Conservation (phyloP, 1,284 basidiomycete genomes). For the Apiotrichum mycotoxinovorans region DNA sequence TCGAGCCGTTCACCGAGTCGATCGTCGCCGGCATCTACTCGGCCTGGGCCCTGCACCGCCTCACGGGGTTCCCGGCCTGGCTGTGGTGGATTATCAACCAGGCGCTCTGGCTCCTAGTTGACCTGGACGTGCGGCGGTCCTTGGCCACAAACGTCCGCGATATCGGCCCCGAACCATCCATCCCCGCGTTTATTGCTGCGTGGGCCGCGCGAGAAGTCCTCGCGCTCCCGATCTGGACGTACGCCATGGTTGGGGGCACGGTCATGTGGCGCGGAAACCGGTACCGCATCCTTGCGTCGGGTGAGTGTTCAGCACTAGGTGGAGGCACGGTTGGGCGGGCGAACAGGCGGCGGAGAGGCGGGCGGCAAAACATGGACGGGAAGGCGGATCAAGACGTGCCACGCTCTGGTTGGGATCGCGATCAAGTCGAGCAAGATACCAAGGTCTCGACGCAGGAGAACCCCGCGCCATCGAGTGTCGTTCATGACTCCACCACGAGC, state of each 20-base stretch:
- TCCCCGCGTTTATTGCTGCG: slow-evolving; percentile 60
- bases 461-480: too few species aligned
- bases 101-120: slow-evolving; percentile 56
- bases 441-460: too few species aligned
- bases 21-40: slow-evolving; percentile 66
- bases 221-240: slow-evolving; percentile 77
- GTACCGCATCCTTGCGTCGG: slow-evolving; percentile 43
- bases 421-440: too few species aligned
- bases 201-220: slow-evolving; percentile 74
- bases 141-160: slow-evolving; percentile 60
- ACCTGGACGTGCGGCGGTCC: slow-evolving; percentile 40
- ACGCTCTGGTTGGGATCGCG: too few species aligned
- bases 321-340: too few species aligned
- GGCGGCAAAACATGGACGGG: too few species aligned
- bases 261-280: slow-evolving; percentile 74
- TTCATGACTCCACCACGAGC: too few species aligned
- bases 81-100: slow-evolving; percentile 67
- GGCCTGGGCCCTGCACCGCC: slow-evolving; percentile 56
- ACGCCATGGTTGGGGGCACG: slow-evolving; percentile 71
- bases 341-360: too few species aligned
- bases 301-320: slow-evolving; percentile 18
- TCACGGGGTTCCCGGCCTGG: slow-evolving; percentile 61
- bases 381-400: too few species aligned
- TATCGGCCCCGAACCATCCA: slow-evolving; percentile 60
- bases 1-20: slow-evolving; percentile 87